A percentile compares a stretch with the other conserved stretches of the same genome.
phyloP scores from a whole-genome alignment of 139 green algal species.

The Yamagishiella unicocca region DNA sequence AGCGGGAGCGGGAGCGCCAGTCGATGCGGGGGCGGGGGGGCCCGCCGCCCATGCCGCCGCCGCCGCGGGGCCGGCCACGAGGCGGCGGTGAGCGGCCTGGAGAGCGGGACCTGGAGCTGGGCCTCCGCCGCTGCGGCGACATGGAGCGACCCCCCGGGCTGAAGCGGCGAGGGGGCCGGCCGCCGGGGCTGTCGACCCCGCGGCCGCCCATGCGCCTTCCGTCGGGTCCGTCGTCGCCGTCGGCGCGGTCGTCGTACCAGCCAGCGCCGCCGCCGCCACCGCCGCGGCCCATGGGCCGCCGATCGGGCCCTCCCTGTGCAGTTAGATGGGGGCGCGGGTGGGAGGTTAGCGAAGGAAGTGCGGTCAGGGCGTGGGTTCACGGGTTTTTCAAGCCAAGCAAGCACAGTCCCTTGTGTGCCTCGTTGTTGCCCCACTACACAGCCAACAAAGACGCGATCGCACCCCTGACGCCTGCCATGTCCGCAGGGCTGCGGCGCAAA shows the following conservation, averaged over 20 bases:
- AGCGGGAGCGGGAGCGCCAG: not conserved
- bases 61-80: not conserved
- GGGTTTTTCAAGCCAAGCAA: no score
- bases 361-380: no score
- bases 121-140: not conserved
- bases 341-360: not conserved
- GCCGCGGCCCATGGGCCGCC: not conserved
- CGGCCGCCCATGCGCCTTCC: not conserved
- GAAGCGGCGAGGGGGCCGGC: not conserved
- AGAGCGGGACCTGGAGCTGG: slow-evolving; percentile 13
- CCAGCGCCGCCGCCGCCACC: no score
- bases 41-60: slow-evolving; percentile 3
- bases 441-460: no score
- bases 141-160: slow-evolving; percentile 15
- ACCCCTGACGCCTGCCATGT: no score
- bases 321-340: not conserved
- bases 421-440: no score
- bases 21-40: not conserved
- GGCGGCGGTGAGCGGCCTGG: not conserved
- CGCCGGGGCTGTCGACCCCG: slow-evolving; percentile 2
- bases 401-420: no score
- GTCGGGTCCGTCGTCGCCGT: slow-evolving; percentile 5
- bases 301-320: slow-evolving; percentile 1
- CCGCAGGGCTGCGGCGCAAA: no score
- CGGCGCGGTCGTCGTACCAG: slow-evolving; percentile 12